These are phyloP conservation scores for Pittosporum tobira DNA, from an alignment of 129 eudicot species.

Conservation along the genomic window DNA sequence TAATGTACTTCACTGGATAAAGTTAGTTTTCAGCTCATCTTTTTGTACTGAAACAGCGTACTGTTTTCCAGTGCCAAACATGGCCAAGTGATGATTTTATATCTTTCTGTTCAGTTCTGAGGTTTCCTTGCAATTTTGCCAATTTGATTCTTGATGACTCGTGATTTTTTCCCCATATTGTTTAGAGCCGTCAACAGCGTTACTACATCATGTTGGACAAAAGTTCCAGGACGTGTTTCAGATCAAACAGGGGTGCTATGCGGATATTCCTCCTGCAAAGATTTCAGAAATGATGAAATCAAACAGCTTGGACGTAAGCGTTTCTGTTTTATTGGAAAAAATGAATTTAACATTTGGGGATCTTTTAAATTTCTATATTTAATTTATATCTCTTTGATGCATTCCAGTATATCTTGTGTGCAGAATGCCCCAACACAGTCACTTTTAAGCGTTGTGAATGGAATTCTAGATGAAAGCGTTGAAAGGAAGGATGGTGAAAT, in stretches of 20 bases:
- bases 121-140: too few species aligned
- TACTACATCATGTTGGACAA: constrained; percentile 62
- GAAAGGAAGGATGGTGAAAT: constrained; percentile 79
- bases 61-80: too few species aligned
- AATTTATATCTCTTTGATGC: constrained; percentile 13
- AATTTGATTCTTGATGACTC: not conserved
- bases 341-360: too few species aligned
- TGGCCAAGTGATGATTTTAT: too few species aligned
- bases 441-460: constrained; percentile 70
- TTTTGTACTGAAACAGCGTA: too few species aligned
- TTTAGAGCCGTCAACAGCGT: constrained; percentile 46
- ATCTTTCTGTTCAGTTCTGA: not conserved
- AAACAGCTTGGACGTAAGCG: constrained; percentile 68
- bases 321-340: not conserved
- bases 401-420: constrained; percentile 14
- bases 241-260: constrained; percentile 63
- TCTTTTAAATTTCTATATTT: not conserved
- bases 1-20: too few species aligned
- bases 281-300: constrained; percentile 82
- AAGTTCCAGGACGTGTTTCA: constrained; percentile 88
- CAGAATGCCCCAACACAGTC: constrained; percentile 99
- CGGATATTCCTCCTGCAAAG: constrained; percentile 77
- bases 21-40: too few species aligned
- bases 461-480: constrained; percentile 81
- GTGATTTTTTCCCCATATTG: not conserved